Conservation (phyloP, 768 basidiomycete genomes). For the Rossbeevera mucosa region DNA sequence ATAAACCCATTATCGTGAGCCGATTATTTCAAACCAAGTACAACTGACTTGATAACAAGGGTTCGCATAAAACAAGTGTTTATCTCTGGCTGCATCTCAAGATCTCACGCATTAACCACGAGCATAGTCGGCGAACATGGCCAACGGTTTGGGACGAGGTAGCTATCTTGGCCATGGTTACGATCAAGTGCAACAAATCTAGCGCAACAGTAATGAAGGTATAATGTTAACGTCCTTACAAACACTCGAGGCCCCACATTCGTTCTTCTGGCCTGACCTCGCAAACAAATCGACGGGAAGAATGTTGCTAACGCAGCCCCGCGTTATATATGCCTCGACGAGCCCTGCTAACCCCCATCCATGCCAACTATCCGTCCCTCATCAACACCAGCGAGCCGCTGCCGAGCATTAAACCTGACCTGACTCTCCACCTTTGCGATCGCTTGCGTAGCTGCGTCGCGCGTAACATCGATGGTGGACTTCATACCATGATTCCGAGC, state of each 20-base stretch:
- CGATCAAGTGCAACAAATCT: constrained; percentile 14
- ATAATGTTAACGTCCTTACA: background rate
- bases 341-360: constrained; percentile 2
- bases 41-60: too few relatives aligned
- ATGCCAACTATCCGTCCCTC: background rate
- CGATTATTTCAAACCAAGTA: too few relatives aligned
- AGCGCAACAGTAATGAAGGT: background rate
- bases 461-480: background rate
- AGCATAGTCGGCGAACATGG: too few relatives aligned
- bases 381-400: constrained; percentile 3
- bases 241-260: background rate
- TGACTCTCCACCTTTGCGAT: constrained; percentile 24
- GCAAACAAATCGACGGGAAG: constrained; percentile 20
- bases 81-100: too few relatives aligned
- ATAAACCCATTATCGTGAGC: too few relatives aligned
- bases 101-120: too few relatives aligned
- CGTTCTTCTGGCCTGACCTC: background rate
- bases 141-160: too few relatives aligned
- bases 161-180: too few relatives aligned
- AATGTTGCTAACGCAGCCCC: background rate
- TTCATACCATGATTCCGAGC: background rate
- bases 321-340: constrained; percentile 5
- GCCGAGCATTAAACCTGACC: constrained; percentile 7
- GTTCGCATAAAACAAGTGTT: too few relatives aligned
- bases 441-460: constrained; percentile 17